Evolutionary conservation across 257 asterid genomes (phyloP).

Genomic region (Penstemon barbatus): DNA sequence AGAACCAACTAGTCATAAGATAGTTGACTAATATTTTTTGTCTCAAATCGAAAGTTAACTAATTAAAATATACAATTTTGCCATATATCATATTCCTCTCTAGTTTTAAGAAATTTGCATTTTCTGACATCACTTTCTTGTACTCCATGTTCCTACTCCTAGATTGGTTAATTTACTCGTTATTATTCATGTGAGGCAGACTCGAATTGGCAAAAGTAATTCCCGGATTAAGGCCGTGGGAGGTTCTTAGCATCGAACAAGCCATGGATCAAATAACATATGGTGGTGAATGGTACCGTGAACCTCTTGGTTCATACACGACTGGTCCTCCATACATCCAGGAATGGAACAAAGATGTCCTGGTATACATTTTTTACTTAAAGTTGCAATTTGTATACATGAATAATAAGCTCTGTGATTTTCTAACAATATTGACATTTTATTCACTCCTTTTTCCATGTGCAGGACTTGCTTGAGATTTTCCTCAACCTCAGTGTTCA

Average conservation of each 20-base stretch:
- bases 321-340: slow-evolving; percentile 92
- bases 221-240: slow-evolving; percentile 98
- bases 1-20: too few species aligned
- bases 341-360: slow-evolving; percentile 56
- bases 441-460: slow-evolving; percentile 15
- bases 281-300: slow-evolving; percentile 87
- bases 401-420: not conserved
- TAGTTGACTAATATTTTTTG: too few species aligned
- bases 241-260: slow-evolving; percentile 91
- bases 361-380: slow-evolving; percentile 37
- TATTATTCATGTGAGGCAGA: slow-evolving; percentile 42
- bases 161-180: too few species aligned
- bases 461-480: slow-evolving; percentile 49
- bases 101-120: not conserved
- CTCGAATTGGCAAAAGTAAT: slow-evolving; percentile 55
- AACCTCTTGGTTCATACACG: slow-evolving; percentile 76
- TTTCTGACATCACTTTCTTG: too few species aligned
- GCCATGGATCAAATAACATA: slow-evolving; percentile 92
- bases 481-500: slow-evolving; percentile 47
- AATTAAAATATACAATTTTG: not conserved
- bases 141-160: too few species aligned
- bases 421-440: not conserved
- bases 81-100: not conserved
- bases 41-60: too few species aligned
- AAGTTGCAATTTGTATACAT: not conserved